Evolutionary conservation across 495 filamentous ascomycete genomes (phyloP).

Genomic region (Penicillium cosmopolitanum): DNA sequence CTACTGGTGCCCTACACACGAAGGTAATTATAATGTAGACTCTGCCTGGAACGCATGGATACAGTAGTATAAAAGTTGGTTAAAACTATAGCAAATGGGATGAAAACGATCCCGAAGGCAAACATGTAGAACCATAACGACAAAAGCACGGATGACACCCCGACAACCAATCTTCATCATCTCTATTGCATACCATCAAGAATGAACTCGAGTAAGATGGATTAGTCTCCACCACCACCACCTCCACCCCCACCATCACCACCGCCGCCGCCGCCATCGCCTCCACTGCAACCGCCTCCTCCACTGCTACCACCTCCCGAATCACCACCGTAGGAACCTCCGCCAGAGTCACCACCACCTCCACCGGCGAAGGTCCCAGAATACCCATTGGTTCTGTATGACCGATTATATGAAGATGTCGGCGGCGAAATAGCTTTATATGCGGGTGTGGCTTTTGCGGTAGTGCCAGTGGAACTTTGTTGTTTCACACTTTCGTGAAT

Average conservation of each 20-base stretch:
- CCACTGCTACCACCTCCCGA: not conserved
- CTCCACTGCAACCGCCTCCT: not conserved
- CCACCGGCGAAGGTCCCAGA: not conserved
- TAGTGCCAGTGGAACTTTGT: not conserved
- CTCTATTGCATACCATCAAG: not conserved
- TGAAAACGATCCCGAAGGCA: too few species aligned
- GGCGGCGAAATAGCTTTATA: conserved; percentile 1
- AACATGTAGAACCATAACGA: too few species aligned
- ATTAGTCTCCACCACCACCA: not conserved
- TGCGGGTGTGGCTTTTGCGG: not conserved
- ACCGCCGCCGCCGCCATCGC: not conserved
- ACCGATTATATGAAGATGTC: not conserved
- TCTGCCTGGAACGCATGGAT: too few species aligned
- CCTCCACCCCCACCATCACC: not conserved
- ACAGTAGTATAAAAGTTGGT: too few species aligned
- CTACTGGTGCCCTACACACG: too few species aligned
- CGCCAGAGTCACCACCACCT: not conserved
- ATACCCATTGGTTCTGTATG: not conserved
- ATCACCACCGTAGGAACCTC: not conserved
- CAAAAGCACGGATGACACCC: too few species aligned
- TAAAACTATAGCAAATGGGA: too few species aligned
- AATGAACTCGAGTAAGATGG: not conserved
- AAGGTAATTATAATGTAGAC: too few species aligned
- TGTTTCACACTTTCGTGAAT: not conserved
- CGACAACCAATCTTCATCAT: too few species aligned